Percentiles rank a stretch among this genome's conserved stretches.
Evolutionary conservation across 805 yeast genomes (phyloP).

Genomic region (Jamesozyma piceae): DNA sequence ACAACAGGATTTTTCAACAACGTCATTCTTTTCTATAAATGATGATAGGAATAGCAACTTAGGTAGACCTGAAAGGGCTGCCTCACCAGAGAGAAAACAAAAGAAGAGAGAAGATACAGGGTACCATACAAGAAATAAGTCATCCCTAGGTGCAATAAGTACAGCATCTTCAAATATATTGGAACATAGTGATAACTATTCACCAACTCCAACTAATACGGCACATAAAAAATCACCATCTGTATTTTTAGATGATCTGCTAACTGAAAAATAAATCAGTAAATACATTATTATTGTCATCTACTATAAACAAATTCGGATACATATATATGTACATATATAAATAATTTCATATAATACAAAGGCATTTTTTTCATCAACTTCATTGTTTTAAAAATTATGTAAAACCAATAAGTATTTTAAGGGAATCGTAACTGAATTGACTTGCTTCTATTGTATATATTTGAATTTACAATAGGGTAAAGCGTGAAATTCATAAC

Average conservation of each 20-base stretch:
- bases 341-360: too few relatives aligned
- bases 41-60: constrained; percentile 2
- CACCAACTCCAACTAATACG: background rate
- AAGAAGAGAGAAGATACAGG: constrained; percentile 20
- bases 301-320: background rate
- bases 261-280: constrained; percentile 4
- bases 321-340: background rate
- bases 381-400: too few relatives aligned
- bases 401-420: too few relatives aligned
- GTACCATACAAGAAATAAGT: constrained; percentile 34
- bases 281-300: background rate
- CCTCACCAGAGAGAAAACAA: constrained; percentile 25
- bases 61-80: constrained; percentile 23
- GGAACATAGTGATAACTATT: background rate
- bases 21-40: background rate
- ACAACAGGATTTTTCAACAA: background rate
- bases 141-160: constrained; percentile 27
- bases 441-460: too few relatives aligned
- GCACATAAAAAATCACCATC: constrained; percentile 18
- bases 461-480: too few relatives aligned
- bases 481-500: too few relatives aligned
- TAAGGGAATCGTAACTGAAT: too few relatives aligned
- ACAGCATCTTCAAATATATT: constrained; percentile 2
- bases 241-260: constrained; percentile 22
- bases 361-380: too few relatives aligned